Evolutionary conservation across 805 yeast genomes (phyloP).

Genomic region (Ogataea pilisensis): DNA sequence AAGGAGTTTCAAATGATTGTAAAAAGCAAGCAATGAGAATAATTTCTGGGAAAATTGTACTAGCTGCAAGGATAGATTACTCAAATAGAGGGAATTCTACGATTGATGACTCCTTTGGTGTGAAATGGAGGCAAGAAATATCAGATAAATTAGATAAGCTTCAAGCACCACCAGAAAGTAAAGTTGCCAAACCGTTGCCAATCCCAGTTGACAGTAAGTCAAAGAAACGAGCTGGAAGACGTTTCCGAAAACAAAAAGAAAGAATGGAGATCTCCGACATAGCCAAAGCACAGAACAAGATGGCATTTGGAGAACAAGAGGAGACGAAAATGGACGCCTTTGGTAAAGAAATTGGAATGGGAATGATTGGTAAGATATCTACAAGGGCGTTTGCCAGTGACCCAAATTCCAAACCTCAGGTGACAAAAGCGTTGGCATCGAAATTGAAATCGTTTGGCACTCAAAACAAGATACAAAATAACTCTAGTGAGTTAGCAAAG

Average conservation of each 20-base stretch:
- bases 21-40: constrained; percentile 72
- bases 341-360: constrained; percentile 82
- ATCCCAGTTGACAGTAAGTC: constrained; percentile 71
- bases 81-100: constrained; percentile 33
- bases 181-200: constrained; percentile 65
- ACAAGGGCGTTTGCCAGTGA: constrained; percentile 16
- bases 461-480: constrained; percentile 21
- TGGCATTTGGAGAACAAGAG: constrained; percentile 79
- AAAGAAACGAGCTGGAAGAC: constrained; percentile 81
- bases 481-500: constrained; percentile 12
- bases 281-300: constrained; percentile 76
- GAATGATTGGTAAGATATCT: constrained; percentile 50
- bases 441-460: constrained; percentile 9
- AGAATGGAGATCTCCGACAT: constrained; percentile 77
- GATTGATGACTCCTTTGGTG: constrained; percentile 43
- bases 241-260: constrained; percentile 76
- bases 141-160: constrained; percentile 62
- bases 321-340: constrained; percentile 54
- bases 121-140: constrained; percentile 56
- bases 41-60: constrained; percentile 69
- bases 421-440: constrained; percentile 12
- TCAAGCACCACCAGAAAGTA: constrained; percentile 69
- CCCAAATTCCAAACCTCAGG: constrained; percentile 6
- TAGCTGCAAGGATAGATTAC: constrained; percentile 79
- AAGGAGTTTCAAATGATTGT: constrained; percentile 51